phyloP scores from a whole-genome alignment of 106 monocot genomes.

The Dioscorea dumetorum region DNA sequence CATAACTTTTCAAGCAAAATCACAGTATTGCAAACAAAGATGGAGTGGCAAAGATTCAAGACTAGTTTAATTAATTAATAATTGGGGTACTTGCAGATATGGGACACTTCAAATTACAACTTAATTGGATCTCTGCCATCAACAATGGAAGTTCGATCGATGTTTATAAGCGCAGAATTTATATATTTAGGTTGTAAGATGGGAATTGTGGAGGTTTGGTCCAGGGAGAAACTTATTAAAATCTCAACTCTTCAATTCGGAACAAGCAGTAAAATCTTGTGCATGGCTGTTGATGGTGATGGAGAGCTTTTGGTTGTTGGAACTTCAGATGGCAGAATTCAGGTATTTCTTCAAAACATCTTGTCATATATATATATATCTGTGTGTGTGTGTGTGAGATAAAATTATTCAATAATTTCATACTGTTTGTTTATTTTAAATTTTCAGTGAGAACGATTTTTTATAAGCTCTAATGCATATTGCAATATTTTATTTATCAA shows the following conservation, averaged over 20 bases:
- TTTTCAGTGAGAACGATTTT: too few relatives aligned
- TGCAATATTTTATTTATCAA: neutral
- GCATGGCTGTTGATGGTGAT: conserved; percentile 40
- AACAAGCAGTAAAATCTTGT: conserved; percentile 17
- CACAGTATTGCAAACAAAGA: too few relatives aligned
- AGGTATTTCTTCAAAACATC: conserved; percentile 14
- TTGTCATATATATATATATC: too few relatives aligned
- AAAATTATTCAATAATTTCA: too few relatives aligned
- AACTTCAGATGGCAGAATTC: conserved; percentile 49
- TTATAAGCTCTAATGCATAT: too few relatives aligned
- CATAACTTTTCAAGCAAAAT: too few relatives aligned
- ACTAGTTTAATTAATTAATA: neutral
- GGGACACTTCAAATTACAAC: conserved; percentile 33
- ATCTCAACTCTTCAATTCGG: conserved; percentile 29
- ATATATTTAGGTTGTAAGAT: conserved; percentile 38
- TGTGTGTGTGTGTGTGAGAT: too few relatives aligned
- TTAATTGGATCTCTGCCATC: conserved; percentile 39
- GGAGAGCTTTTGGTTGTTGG: conserved; percentile 45
- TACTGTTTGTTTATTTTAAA: too few relatives aligned
- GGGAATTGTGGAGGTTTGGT: conserved; percentile 42
- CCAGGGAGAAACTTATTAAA: conserved; percentile 31
- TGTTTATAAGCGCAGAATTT: conserved; percentile 40
- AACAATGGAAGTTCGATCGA: conserved; percentile 28
- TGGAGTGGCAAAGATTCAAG: too few relatives aligned
- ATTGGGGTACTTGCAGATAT: conserved; percentile 23